Conservation (phyloP, 495 filamentous ascomycete genomes). For the Xeromyces bisporus region DNA sequence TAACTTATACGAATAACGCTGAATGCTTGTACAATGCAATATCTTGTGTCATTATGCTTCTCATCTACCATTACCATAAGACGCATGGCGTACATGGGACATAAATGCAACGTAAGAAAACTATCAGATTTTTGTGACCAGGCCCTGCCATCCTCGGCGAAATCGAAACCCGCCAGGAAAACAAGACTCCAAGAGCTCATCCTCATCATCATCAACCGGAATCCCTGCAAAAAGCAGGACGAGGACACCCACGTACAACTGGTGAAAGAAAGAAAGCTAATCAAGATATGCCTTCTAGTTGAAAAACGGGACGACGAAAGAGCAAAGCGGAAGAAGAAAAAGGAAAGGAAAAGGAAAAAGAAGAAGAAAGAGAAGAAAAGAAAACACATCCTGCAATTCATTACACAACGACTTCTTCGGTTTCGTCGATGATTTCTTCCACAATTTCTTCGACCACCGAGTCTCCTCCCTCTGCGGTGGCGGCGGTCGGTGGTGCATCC, state of each 20-base stretch:
- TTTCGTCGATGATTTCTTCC: constrained; percentile 88
- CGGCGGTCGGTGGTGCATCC: constrained; percentile 25
- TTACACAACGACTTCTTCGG: constrained; percentile 57
- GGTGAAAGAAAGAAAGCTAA: too few relatives aligned
- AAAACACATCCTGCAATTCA: constrained; percentile 4
- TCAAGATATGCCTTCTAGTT: constrained; percentile 1
- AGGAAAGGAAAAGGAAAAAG: constrained; percentile 19
- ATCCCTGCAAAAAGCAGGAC: too few relatives aligned
- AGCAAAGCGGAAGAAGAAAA: constrained; percentile 11
- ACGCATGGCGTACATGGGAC: background rate
- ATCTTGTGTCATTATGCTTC: background rate
- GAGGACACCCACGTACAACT: too few relatives aligned
- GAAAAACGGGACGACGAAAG: constrained; percentile 12
- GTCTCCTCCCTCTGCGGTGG: constrained; percentile 43
- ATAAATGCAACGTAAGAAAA: background rate
- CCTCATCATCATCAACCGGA: background rate
- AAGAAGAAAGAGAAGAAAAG: constrained; percentile 15
- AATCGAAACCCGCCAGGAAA: too few relatives aligned
- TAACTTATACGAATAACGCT: too few relatives aligned
- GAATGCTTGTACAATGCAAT: background rate
- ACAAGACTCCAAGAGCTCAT: background rate
- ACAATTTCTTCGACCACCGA: constrained; percentile 73
- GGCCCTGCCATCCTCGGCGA: too few relatives aligned
- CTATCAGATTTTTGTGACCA: background rate
- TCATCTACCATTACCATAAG: background rate